Conservation (phyloP, 306 rosid species). For the Glycyrrhiza uralensis region DNA sequence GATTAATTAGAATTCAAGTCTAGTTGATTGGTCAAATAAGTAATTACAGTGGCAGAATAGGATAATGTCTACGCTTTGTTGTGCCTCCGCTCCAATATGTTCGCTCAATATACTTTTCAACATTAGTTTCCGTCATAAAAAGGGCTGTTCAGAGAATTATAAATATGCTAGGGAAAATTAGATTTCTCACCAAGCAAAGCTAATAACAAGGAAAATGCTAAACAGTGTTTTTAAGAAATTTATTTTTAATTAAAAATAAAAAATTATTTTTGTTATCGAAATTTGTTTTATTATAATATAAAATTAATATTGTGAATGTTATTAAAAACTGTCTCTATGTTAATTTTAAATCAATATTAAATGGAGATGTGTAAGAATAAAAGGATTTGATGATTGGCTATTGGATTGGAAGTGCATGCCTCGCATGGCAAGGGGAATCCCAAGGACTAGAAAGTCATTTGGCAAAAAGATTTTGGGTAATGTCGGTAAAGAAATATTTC, state of each 20-base stretch:
- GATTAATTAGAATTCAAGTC: neutral
- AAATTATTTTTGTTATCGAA: too few species aligned
- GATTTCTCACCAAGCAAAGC: too few species aligned
- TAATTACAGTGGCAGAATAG: constrained; percentile 6
- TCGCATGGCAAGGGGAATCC: constrained; percentile 1
- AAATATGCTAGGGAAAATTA: too few species aligned
- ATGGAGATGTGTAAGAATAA: too few species aligned
- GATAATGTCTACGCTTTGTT: constrained; percentile 23
- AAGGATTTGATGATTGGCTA: constrained; percentile 23
- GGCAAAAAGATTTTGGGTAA: neutral
- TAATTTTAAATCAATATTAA: too few species aligned
- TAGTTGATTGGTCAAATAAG: neutral
- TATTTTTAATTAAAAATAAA: neutral
- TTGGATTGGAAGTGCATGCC: neutral
- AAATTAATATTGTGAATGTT: too few species aligned
- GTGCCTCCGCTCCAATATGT: constrained; percentile 30
- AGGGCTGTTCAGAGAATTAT: neutral
- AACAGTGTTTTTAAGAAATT: too few species aligned
- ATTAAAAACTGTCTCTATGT: too few species aligned
- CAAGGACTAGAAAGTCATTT: constrained; percentile 4
- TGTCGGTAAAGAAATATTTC: neutral
- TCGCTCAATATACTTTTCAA: neutral
- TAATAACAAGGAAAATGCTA: too few species aligned
- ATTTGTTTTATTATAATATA: too few species aligned
- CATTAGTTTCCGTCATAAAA: neutral